Evolutionary conservation across 306 rosid genomes (phyloP), one percentile per base, ranked within the genome.

Genomic region (Citrullus colocynthis): DNA sequence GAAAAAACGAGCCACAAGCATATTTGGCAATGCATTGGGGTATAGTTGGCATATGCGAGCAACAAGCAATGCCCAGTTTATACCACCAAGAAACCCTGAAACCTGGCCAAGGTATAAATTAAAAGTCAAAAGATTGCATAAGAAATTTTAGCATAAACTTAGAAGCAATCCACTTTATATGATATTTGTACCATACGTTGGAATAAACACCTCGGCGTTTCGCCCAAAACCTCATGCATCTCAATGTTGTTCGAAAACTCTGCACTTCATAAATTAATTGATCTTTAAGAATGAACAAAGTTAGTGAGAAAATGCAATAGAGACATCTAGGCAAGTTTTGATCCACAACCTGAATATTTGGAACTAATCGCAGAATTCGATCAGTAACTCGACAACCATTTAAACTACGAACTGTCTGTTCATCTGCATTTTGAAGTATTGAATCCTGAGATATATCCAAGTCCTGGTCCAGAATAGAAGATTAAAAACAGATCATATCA

Each of bases 151-250:
- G 65, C 57, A 73, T 28, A 16, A 73, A 73, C 28, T 15, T 73
- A 51, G 15, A 78, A 21, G 48, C 12, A 57, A 28, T 7, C 45
- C 57, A 59, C 18, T 20, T 51, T 36, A 41, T 12, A 32, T 20
- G 74, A 69, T 37, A 15, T 20, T 7, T 21, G 58, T 21, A 80
- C 75, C 93, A 83, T 92, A 95, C 99, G 84, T 95, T 95, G 78
- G 97, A 90, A 91, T 95, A 95, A 83, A 95, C 97, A 64, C 97
- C 99, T 59, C 97, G 97, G 16, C 90, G 86, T 88, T 95, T 95
- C 52, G 97, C 99, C 99, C 99, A 95, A 79, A 90, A 81, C 85
- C 84, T 90, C 99, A 95, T 88, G 89, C 95, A 95, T 86, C 99
- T 90, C 84, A 95, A 78, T 41, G 99, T 90, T 44, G 99, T 95